Evolutionary conservation across 2,329 filamentous ascomycete species (phyloP).

Genomic region (Trematosphaeria pertusa): DNA sequence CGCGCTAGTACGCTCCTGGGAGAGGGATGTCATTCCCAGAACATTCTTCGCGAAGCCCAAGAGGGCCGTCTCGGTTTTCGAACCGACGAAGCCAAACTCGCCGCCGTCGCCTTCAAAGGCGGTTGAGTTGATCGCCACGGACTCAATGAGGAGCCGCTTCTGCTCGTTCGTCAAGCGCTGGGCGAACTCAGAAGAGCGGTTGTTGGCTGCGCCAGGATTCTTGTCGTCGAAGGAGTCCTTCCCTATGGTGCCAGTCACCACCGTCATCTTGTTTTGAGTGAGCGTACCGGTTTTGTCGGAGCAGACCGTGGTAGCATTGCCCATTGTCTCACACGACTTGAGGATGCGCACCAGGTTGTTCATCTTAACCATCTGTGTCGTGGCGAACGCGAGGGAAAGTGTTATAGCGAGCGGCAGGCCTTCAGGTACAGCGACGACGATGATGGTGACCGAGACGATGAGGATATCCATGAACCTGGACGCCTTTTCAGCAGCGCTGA

Average conservation of each 20-base stretch:
- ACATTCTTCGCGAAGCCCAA: conserved; percentile 58
- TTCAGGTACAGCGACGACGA: conserved; percentile 50
- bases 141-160: conserved; percentile 28
- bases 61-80: conserved; percentile 64
- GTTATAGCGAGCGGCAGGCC: conserved; percentile 42
- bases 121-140: conserved; percentile 53
- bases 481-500: conserved; percentile 39
- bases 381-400: conserved; percentile 38
- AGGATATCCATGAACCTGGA: conserved; percentile 48
- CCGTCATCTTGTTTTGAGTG: conserved; percentile 52
- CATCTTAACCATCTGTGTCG: conserved; percentile 41
- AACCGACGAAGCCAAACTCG: conserved; percentile 61
- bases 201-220: conserved; percentile 56
- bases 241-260: conserved; percentile 46
- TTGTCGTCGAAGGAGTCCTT: conserved; percentile 56
- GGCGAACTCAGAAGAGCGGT: conserved; percentile 51
- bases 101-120: conserved; percentile 57
- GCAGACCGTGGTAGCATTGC: conserved; percentile 46
- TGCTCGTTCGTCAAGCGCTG: conserved; percentile 50
- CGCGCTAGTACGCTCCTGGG: conserved; percentile 56
- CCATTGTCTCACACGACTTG: conserved; percentile 45
- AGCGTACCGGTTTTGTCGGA: conserved; percentile 48
- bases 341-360: conserved; percentile 46
- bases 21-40: conserved; percentile 57
- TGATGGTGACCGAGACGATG: conserved; percentile 48